Evolutionary conservation across 176 grass and related monocot species (phyloP), one percentile per base, ranked within the genome.

Genomic region (Carex scoparia): DNA sequence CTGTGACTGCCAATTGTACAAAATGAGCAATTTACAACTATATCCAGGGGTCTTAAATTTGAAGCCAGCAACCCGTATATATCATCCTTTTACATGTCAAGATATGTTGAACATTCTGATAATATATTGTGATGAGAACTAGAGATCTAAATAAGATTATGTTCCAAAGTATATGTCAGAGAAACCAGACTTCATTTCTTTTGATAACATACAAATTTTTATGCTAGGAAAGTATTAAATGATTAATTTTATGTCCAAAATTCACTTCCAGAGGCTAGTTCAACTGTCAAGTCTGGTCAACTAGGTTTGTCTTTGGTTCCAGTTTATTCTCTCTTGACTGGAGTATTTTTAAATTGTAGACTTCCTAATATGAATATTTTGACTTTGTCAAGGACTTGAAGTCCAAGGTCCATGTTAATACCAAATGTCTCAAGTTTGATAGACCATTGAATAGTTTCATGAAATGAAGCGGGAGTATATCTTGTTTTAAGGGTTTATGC

Each of bases 341-440:
- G 28, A 79, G 13, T 63, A 59, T 37, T 3, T 38, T 81, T 81
- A 33, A 57, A 9, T 61, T 35, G 31, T 40, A 27, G 7, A 69
- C 32, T 40, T 53, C 78, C 78, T 62, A 81, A 62, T 32, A 31
- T 81, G 30, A 60, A 81, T 63, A 44, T 44, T 81, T 81, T 63
- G 16, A 63, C 51, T 60, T 79, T 81, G 79, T 40, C 38, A 81
- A 81, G 23, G 57, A 63, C 32, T 81, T 81, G 7, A 62, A 46
- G 37, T 14, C 2, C 38, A 72, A 70, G 19, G 14, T 1, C 33
- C 38, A 72, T 72, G 69, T 23, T n/a, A 33, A 70, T 9, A 11
- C 1, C 5, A 48, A 5, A 37, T 11, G 0, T 27, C 40, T 48
- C 68, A 27, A 70, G 14, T 40, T 65, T 65, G 63, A 65, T 51